These are phyloP conservation scores for Globisporangium uncinulatum DNA, from an alignment of 352 stramenopile genomes.

Conservation along the genomic window DNA sequence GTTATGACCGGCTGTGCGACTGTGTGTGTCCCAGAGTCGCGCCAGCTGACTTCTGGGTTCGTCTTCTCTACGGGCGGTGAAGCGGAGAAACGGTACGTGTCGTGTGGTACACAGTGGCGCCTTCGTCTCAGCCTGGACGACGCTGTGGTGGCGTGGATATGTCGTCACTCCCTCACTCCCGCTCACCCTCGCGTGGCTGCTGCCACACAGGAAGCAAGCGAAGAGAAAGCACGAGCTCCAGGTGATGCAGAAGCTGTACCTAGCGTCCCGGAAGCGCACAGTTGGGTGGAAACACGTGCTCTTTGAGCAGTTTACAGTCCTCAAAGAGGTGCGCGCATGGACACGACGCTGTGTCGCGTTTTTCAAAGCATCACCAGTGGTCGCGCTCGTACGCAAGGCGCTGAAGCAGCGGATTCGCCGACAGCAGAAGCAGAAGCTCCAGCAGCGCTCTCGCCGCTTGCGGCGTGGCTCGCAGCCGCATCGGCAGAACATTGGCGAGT, in stretches of 20 bases:
- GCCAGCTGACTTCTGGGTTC: conserved; percentile 16
- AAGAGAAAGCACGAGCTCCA: conserved; percentile 39
- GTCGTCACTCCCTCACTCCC: background rate
- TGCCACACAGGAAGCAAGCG: conserved; percentile 9
- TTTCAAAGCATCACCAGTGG: conserved; percentile 10
- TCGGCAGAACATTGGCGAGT: conserved; percentile 7
- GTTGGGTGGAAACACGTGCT: conserved; percentile 35
- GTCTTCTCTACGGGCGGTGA: conserved; percentile 15
- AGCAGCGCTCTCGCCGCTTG: conserved; percentile 11
- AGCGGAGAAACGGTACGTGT: conserved; percentile 8
- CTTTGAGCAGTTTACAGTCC: conserved; percentile 26
- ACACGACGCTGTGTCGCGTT: conserved; percentile 27
- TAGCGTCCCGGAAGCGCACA: conserved; percentile 29
- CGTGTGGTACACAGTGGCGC: background rate
- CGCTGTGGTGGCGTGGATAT: background rate
- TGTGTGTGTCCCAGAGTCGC: conserved; percentile 6
- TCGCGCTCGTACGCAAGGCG: conserved; percentile 11
- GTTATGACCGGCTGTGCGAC: background rate
- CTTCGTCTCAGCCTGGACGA: background rate
- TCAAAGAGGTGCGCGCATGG: conserved; percentile 27
- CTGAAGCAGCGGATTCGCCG: background rate
- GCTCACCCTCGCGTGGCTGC: no score
- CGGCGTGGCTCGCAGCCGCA: conserved; percentile 6
- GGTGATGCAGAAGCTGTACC: conserved; percentile 39
- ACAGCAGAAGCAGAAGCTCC: conserved; percentile 2